Evolutionary conservation across 73 alveolate species (phyloP).

Genomic region (Symbiodinium natans): DNA sequence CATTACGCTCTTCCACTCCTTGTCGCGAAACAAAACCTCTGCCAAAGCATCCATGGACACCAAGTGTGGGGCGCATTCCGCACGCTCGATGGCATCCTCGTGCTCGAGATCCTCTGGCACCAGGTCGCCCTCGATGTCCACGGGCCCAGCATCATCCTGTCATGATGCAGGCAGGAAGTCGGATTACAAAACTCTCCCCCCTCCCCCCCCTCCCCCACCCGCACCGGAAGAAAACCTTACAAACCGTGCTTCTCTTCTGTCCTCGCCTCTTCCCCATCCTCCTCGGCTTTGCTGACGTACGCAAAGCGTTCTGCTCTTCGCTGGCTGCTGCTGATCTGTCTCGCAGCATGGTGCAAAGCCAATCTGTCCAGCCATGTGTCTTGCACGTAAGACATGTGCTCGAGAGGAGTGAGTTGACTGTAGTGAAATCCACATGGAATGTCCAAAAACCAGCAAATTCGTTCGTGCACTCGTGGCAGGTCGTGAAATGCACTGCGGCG

Average conservation of each 20-base stretch:
- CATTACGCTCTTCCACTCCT: not conserved
- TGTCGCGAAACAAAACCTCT: not conserved
- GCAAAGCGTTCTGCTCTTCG: not conserved
- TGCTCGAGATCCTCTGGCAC: not conserved
- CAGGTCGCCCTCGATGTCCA: not conserved
- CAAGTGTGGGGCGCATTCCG: not conserved
- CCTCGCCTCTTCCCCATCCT: not conserved
- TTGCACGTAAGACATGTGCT: not conserved
- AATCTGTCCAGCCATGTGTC: not conserved
- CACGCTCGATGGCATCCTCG: not conserved
- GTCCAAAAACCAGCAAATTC: not conserved
- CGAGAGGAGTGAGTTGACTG: not conserved
- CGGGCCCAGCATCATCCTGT: not conserved
- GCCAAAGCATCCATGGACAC: not conserved
- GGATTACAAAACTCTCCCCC: no score
- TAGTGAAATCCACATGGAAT: not conserved
- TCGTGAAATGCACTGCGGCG: not conserved
- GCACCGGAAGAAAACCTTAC: no score
- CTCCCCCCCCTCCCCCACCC: no score
- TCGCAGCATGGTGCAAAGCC: not conserved
- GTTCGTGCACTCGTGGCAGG: not conserved
- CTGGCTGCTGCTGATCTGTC: conserved; percentile 3
- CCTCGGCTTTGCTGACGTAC: not conserved
- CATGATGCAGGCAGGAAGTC: no score
- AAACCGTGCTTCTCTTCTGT: no score